phyloP scores from a whole-genome alignment of 192 early-diverging fungal species.

The Coemansia interrupta region DNA sequence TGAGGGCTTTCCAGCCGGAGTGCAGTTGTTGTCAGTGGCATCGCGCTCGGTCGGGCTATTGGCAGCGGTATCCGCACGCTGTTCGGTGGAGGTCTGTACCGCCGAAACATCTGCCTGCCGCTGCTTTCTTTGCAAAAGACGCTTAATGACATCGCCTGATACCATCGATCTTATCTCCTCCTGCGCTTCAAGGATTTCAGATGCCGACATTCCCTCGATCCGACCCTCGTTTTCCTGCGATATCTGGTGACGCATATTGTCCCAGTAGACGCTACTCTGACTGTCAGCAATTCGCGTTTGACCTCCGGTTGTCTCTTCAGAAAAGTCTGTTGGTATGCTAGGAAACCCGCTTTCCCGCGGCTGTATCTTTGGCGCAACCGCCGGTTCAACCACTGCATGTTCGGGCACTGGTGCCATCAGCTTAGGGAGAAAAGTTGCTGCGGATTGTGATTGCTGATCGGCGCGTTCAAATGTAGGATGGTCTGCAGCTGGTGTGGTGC shows the following conservation, averaged over 20 bases:
- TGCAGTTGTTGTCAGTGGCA: background rate
- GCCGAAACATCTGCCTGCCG: background rate
- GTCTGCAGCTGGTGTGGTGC: too few relatives aligned
- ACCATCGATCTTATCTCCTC: slow-evolving; percentile 63
- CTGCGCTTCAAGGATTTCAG: slow-evolving; percentile 68
- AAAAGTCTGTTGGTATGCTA: slow-evolving; percentile 20
- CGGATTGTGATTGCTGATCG: background rate
- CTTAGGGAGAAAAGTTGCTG: slow-evolving; percentile 48
- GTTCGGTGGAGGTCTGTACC: background rate
- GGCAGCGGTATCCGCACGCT: too few relatives aligned
- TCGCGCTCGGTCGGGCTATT: background rate
- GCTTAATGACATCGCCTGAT: slow-evolving; percentile 62
- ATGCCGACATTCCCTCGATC: slow-evolving; percentile 68
- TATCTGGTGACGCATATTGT: slow-evolving; percentile 20
- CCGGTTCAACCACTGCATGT: slow-evolving; percentile 13
- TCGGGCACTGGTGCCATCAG: slow-evolving; percentile 49
- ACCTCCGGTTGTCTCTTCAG: background rate
- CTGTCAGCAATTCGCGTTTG: background rate
- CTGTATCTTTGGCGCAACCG: slow-evolving; percentile 18
- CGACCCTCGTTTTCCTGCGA: slow-evolving; percentile 54
- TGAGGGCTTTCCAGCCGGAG: background rate
- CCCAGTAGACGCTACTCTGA: slow-evolving; percentile 9
- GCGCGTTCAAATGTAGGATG: too few relatives aligned
- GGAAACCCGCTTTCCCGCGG: slow-evolving; percentile 29
- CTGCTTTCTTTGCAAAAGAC: slow-evolving; percentile 52